Evolutionary conservation across 148 eudicot genomes (phyloP).

Genomic region (Rhododendron vialii): DNA sequence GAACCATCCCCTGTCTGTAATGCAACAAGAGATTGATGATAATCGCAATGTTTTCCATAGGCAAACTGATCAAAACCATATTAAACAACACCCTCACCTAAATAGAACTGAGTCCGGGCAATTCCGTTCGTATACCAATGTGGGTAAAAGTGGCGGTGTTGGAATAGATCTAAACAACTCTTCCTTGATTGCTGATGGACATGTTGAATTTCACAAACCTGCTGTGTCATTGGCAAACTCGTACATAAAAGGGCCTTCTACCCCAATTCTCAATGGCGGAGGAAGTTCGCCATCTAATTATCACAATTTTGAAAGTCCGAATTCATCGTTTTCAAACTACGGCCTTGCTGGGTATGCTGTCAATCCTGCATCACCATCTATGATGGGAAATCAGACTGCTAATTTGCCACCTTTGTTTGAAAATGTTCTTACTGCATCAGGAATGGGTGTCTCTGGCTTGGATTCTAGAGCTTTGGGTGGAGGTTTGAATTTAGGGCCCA

Average conservation of each 20-base stretch:
- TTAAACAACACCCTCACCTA: constrained; percentile 25
- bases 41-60: constrained; percentile 31
- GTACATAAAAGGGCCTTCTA: constrained; percentile 27
- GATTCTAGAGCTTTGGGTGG: constrained; percentile 58
- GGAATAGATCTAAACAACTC: constrained; percentile 17
- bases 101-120: constrained; percentile 30
- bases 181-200: constrained; percentile 31
- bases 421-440: constrained; percentile 26
- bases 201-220: constrained; percentile 39
- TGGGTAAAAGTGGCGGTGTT: background rate
- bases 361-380: constrained; percentile 65
- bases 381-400: constrained; percentile 57
- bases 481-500: constrained; percentile 49
- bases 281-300: constrained; percentile 55
- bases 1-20: constrained; percentile 37
- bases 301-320: constrained; percentile 63
- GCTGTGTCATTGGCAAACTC: constrained; percentile 18
- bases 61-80: constrained; percentile 40
- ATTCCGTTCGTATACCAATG: constrained; percentile 16
- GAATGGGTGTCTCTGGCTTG: constrained; percentile 48
- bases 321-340: constrained; percentile 63
- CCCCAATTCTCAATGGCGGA: constrained; percentile 29
- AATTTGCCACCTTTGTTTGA: constrained; percentile 56
- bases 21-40: constrained; percentile 42
- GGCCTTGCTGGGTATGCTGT: constrained; percentile 51